Evolutionary conservation across 1,139 yeast genomes (phyloP), one percentile per base, ranked within the genome.

Genomic region (Yamadazyma jaroonii): DNA sequence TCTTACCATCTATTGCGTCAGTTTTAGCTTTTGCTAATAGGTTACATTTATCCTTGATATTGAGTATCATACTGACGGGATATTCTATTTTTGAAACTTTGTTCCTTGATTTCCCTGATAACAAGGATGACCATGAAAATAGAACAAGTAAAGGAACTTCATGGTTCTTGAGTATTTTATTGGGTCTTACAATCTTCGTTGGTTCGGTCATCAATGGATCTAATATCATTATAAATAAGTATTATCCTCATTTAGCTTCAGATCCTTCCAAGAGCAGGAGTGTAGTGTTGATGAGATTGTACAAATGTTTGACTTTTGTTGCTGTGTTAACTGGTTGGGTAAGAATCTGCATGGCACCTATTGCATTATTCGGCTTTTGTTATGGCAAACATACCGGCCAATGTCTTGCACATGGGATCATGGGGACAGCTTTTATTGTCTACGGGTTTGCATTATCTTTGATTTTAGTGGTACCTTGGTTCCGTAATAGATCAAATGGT

Each of bases 381-480:
- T 88, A 61, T 78, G 81, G 53, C 57, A 66, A 41, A 77, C 88
- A 65, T 68, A 90, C 51, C 1, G 97, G 97, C 13, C 97, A 90
- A 62, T 90, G 97, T 58, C 75, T 89, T 34, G 97, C 97, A 0
- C 97, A 90, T 58, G 97, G 96, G 6, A 86, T 90, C 45, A 90
- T 90, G 97, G 97, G 97, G 0, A 74, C 88, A 14, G 83, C 95
- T 0, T 90, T 90, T 50, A 74, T 90, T 10, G 62, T 73, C 4
- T 90, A 90, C 57, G 95, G 96, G 6, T 81, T 83, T 45, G 61
- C 87, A 8, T 69, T 87, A 47, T 60, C 79, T 3, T 57, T 81
- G 51, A 81, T 87, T 52, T 68, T 90, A 40, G 73, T 80, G n/a
- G 54, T 82, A 2, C 89, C 92, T 3, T 79, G 83, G 82, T 59